phyloP scores from a whole-genome alignment of 192 early-diverging fungal genomes.

The Linnemannia elongata region DNA sequence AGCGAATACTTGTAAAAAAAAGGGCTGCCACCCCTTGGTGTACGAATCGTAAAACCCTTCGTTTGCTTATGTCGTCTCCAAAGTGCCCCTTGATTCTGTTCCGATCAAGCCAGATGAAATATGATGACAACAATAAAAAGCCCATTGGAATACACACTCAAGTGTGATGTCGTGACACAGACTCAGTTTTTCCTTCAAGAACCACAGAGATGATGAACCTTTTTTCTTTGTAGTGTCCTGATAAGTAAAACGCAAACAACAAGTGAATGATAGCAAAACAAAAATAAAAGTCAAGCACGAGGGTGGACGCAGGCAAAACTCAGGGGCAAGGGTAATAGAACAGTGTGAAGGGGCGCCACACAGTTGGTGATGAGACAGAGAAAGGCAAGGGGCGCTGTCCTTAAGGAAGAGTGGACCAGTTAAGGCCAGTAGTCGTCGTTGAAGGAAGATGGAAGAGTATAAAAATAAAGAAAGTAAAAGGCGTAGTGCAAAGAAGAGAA shows the following conservation, averaged over 20 bases:
- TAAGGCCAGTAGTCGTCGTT: background rate
- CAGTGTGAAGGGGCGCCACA: background rate
- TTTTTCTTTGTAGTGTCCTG: background rate
- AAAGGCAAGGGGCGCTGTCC: too few relatives aligned
- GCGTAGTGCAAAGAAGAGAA: background rate
- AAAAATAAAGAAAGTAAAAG: background rate
- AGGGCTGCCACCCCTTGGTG: background rate
- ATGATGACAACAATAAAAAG: conserved; percentile 4
- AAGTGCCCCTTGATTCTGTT: conserved; percentile 20
- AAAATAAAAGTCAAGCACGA: background rate
- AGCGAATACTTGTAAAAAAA: background rate
- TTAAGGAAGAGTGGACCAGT: background rate
- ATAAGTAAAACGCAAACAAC: background rate
- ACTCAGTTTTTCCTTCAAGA: background rate
- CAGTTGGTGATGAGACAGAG: background rate
- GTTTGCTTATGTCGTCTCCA: background rate
- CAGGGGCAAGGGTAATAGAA: background rate
- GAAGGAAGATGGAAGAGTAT: background rate
- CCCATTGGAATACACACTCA: background rate
- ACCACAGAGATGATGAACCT: background rate
- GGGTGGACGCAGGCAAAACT: background rate
- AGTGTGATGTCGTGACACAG: conserved; percentile 9
- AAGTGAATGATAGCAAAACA: background rate
- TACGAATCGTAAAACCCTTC: background rate
- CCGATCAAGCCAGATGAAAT: conserved; percentile 32